A percentile compares a stretch with the other conserved stretches of the same genome.
Conservation (phyloP, 78 protist genomes). For the Dictyostelium firmibasis region DNA sequence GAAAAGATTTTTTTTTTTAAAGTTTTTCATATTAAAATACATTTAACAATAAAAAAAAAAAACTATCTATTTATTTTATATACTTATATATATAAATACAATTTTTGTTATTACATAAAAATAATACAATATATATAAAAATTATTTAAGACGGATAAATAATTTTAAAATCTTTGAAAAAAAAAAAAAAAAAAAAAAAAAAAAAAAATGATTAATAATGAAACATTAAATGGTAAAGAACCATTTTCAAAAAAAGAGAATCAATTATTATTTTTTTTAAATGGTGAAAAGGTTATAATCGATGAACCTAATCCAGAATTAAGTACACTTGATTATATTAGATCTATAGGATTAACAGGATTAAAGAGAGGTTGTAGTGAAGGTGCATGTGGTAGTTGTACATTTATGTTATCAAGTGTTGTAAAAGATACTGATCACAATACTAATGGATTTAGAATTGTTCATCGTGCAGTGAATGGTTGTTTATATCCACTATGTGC, state of each 20-base stretch:
- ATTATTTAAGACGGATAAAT: background rate
- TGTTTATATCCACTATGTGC: conserved; percentile 90
- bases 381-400: conserved; percentile 98
- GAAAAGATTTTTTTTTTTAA: background rate
- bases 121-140: too few relatives aligned
- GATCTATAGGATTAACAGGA: conserved; percentile 86
- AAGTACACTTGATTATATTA: conserved; percentile 8
- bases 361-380: conserved; percentile 96
- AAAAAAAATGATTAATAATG: background rate
- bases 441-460: background rate
- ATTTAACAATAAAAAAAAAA: too few relatives aligned
- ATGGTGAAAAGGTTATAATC: conserved; percentile 38
- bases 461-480: conserved; percentile 86
- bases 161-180: background rate
- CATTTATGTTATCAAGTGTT: conserved; percentile 86
- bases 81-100: too few relatives aligned
- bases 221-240: background rate
- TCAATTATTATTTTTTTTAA: conserved; percentile 49
- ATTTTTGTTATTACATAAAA: too few relatives aligned
- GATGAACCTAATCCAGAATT: conserved; percentile 48
- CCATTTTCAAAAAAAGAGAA: background rate
- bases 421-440: background rate
- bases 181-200: background rate
- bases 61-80: too few relatives aligned
- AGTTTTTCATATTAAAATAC: background rate